Base-by-base conservation (phyloP, 805 yeast species). In the Candida taoyuanica region DNA sequence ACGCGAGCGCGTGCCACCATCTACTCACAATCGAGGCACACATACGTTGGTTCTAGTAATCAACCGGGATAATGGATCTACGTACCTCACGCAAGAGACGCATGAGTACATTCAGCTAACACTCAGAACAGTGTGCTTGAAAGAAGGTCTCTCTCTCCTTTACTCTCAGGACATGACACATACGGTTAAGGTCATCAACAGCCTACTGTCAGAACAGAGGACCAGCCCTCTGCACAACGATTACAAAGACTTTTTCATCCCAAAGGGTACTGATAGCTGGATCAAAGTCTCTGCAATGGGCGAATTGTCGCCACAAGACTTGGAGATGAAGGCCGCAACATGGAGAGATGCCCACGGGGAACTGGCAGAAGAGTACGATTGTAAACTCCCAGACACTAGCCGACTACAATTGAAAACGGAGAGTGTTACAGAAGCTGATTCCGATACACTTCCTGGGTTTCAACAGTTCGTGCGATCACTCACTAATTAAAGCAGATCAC, bases 201-300 rank as follows among this genome's bases (percentile, higher is more conserved):
- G 23, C 5, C 15, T 33, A 16, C 13, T 15, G 9, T 8, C 8
- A 18, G 30, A 9, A 16, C 30, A 15, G 17, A 17, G n/a, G 19
- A 15, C 15, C 4, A 13, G 8, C 31, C 39, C 8, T 9, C 9
- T 7, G 5, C 9, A 14, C 13, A 27, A 38, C 5, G 46, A 46
- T 26, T 40, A 50, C 8, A 38, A 52, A 5, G 54, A 59, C 20
- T 49, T 66, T 21, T 44, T 57, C 16, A 63, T 78, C 2, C 80
- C 81, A 0, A 39, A 42, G 6, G 77, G 73, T 0, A 62, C 70
- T 61, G 87, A 81, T 44, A 58, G 78, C 4, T 63, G 70, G 65
- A 64, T 65, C 16, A 71, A 76, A 47, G 77, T 81, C 19, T 49
- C 59, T 25, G 58, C 68, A 0, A 34, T 70, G 16, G 6, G 12